Conservation (phyloP, 1,284 basidiomycete genomes). For the Cutaneotrichosporon sp. region DNA sequence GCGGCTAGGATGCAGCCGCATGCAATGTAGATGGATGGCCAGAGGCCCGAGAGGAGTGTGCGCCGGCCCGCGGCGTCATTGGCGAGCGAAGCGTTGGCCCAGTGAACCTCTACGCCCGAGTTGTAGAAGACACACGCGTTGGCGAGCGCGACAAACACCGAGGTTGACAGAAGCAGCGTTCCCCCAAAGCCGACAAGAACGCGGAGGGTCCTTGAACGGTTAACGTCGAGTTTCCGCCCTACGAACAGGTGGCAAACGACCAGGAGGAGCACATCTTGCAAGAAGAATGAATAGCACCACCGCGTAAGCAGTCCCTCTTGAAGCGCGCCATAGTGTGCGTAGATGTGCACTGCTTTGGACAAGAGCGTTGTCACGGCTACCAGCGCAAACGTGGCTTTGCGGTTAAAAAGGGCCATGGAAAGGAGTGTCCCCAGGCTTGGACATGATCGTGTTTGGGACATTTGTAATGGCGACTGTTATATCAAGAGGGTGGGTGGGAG, state of each 20-base stretch:
- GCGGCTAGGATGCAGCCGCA: background rate
- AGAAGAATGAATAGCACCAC: conserved; percentile 9
- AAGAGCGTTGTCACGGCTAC: conserved; percentile 2
- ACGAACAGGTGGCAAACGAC: conserved; percentile 3
- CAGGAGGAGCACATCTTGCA: conserved; percentile 3
- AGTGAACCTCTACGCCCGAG: conserved; percentile 8
- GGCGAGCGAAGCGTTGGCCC: conserved; percentile 1
- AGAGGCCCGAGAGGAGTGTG: conserved; percentile 3
- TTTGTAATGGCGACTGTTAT: background rate
- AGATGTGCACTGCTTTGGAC: conserved; percentile 8
- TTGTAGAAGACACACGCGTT: conserved; percentile 8
- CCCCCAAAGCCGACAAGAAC: background rate
- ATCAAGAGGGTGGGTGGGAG: too few species aligned
- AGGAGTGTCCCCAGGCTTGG: background rate
- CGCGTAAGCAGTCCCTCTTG: background rate
- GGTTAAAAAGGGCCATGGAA: background rate
- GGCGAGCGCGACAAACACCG: background rate
- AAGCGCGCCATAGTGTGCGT: background rate
- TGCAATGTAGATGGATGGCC: conserved; percentile 1
- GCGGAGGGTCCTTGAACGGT: background rate
- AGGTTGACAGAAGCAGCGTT: background rate
- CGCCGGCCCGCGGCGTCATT: conserved; percentile 5
- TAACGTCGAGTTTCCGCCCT: background rate
- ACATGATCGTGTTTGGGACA: background rate
- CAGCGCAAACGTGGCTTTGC: conserved; percentile 2